A percentile compares a stretch with the other conserved stretches of the same genome.
phyloP scores from a whole-genome alignment of 768 basidiomycete genomes.

The Clathrus columnatus region DNA sequence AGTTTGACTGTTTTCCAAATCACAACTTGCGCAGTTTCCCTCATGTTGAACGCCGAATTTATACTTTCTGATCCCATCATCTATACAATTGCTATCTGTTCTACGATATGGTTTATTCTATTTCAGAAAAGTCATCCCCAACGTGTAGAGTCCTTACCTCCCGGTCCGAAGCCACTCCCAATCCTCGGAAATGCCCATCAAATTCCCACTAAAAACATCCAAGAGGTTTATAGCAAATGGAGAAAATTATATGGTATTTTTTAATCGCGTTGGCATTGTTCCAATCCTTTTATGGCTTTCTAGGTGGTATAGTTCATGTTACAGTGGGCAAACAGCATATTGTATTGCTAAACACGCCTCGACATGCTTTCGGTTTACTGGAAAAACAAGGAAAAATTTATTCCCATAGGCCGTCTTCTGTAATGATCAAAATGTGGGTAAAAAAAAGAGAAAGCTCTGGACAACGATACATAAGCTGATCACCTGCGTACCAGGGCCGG shows the following conservation, averaged over 20 bases:
- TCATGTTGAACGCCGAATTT: too few relatives aligned
- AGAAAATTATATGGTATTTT: conserved; percentile 32
- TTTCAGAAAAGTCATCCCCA: too few relatives aligned
- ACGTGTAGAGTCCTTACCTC: conserved; percentile 44
- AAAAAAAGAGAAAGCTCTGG: too few relatives aligned
- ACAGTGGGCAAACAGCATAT: conserved; percentile 1
- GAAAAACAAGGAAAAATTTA: conserved; percentile 20
- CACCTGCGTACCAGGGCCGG: not conserved
- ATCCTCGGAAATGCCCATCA: too few relatives aligned
- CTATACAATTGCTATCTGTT: too few relatives aligned
- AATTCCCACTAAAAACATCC: conserved; percentile 34
- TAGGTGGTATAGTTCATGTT: conserved; percentile 1
- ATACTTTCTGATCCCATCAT: too few relatives aligned
- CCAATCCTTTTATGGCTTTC: not conserved
- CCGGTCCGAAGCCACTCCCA: too few relatives aligned
- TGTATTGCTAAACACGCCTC: too few relatives aligned
- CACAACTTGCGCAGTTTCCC: too few relatives aligned
- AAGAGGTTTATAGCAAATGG: conserved; percentile 38
- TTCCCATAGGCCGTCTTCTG: conserved; percentile 14
- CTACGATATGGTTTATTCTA: too few relatives aligned
- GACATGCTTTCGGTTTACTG: conserved; percentile 18
- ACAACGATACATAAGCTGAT: not conserved
- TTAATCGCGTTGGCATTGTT: not conserved
- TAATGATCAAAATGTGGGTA: conserved; percentile 5
- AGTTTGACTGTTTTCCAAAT: too few relatives aligned